Conservation (phyloP, 2,329 filamentous ascomycete species). For the Teratosphaeria zuluensis region DNA sequence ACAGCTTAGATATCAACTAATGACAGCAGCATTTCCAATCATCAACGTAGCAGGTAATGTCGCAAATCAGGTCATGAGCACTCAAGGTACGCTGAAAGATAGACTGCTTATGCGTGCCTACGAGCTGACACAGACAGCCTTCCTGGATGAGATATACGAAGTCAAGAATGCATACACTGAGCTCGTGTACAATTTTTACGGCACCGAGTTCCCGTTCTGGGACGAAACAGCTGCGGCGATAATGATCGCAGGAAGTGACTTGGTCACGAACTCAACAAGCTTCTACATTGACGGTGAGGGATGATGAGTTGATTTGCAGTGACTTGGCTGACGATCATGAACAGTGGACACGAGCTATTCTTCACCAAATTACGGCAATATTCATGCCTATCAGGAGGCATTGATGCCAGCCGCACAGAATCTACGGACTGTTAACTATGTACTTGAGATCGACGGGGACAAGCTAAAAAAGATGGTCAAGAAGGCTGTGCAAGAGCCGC, state of each 20-base stretch:
- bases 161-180: slow-evolving; percentile 31
- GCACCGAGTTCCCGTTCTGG: slow-evolving; percentile 35
- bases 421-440: slow-evolving; percentile 32
- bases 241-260: slow-evolving; percentile 27
- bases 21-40: slow-evolving; percentile 15
- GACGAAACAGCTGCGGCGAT: slow-evolving; percentile 38
- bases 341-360: slow-evolving; percentile 31
- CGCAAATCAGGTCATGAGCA: slow-evolving; percentile 38
- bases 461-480: slow-evolving; percentile 30
- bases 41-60: slow-evolving; percentile 37
- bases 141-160: slow-evolving; percentile 29
- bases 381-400: slow-evolving; percentile 34
- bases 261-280: slow-evolving; percentile 29
- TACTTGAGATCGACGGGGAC: slow-evolving; percentile 29
- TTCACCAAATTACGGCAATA: slow-evolving; percentile 34
- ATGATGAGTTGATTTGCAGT: neutral
- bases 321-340: neutral
- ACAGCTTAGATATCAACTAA: neutral
- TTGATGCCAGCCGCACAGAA: slow-evolving; percentile 26
- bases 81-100: slow-evolving; percentile 9
- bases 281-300: slow-evolving; percentile 31
- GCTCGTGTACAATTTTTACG: slow-evolving; percentile 31
- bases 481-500: slow-evolving; percentile 25
- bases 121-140: slow-evolving; percentile 9
- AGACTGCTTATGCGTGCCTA: slow-evolving; percentile 28